These are phyloP conservation scores for Backusella psychrophila DNA, from an alignment of 192 early-diverging fungal species.

Conservation along the genomic window DNA sequence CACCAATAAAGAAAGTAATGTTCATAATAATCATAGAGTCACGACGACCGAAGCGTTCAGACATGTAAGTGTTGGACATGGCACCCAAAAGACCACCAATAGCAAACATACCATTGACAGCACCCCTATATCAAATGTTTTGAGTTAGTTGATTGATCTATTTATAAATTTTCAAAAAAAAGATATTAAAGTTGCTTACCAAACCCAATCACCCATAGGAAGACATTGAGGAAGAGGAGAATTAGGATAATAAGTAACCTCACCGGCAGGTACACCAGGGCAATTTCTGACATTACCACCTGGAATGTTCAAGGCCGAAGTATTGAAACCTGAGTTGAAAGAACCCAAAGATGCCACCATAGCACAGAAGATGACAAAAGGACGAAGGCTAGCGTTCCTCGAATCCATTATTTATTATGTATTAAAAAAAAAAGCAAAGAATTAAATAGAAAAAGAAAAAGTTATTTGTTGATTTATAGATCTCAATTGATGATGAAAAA, in stretches of 20 bases:
- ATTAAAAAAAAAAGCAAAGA: not conserved
- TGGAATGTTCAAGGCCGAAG: conserved; percentile 52
- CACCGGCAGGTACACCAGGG: conserved; percentile 30
- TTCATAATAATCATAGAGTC: conserved; percentile 54
- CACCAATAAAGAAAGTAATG: conserved; percentile 47
- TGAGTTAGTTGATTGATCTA: not conserved
- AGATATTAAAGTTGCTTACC: conserved; percentile 24
- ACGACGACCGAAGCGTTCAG: conserved; percentile 62
- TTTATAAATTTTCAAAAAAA: conserved; percentile 3
- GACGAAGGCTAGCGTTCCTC: conserved; percentile 9
- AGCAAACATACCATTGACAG: conserved; percentile 57
- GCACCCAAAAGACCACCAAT: conserved; percentile 69
- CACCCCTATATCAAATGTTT: conserved; percentile 40
- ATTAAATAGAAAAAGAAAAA: not conserved
- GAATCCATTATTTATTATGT: conserved; percentile 21
- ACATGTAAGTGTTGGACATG: conserved; percentile 58
- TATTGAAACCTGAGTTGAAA: conserved; percentile 37
- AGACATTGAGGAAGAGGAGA: conserved; percentile 31
- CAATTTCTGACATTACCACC: conserved; percentile 57
- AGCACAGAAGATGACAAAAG: conserved; percentile 34
- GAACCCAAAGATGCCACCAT: conserved; percentile 27
- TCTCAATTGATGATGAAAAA: not conserved
- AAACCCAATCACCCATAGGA: conserved; percentile 41
- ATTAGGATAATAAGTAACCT: conserved; percentile 26
- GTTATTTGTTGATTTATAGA: not conserved